Evolutionary conservation across 495 filamentous ascomycete genomes (phyloP), one percentile per base, ranked within the genome.

Genomic region (Penicillium ucsense): DNA sequence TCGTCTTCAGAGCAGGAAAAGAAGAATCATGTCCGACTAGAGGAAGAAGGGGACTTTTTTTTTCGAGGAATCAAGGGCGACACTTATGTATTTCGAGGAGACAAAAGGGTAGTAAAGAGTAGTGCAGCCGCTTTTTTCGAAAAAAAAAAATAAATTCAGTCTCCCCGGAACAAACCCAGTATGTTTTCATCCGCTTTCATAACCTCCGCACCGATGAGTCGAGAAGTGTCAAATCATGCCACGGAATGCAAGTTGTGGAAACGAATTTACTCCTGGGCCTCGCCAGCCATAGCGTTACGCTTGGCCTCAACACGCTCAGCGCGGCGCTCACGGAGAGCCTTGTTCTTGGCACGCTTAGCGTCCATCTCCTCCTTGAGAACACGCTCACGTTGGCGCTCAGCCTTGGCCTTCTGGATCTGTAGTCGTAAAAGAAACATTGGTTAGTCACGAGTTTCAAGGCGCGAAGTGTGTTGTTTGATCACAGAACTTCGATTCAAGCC

Each of bases 401-500:
- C 92, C 84, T 99, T 99, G 76, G 92, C 92, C 73, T 87, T 92
- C 82, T 99, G 92, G 76, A 99, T 95, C 92, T 98, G 58, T 68
- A 54, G 51, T 37, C 8, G 31, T 37, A 34, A 32, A 55, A 63
- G 46, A 64, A 38, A 57, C 60, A 67, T 63, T 51, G 40, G 35
- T 34, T 32, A 34, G 30, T n/a, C 43, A 12, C 45, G 32, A 48
- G 32, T 1, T 20, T 20, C 20, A 20, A 2, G 20, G 20, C 20
- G 20, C 20, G 20, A 20, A 2, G 20, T 20, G 20, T 20, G 20
- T 20, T 20, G 20, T 20, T 20, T 20, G 20, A 20, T 20, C 20
- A 20, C 20, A 20, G 20, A 2, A 20, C 1, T 1, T 20, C 20
- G 20, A n/a, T 20, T 1, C 1, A 20, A 20, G 20, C 20, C 20